Base-by-base conservation (phyloP, 192 early-diverging fungal genomes). In the Geranomyces michiganensis region DNA sequence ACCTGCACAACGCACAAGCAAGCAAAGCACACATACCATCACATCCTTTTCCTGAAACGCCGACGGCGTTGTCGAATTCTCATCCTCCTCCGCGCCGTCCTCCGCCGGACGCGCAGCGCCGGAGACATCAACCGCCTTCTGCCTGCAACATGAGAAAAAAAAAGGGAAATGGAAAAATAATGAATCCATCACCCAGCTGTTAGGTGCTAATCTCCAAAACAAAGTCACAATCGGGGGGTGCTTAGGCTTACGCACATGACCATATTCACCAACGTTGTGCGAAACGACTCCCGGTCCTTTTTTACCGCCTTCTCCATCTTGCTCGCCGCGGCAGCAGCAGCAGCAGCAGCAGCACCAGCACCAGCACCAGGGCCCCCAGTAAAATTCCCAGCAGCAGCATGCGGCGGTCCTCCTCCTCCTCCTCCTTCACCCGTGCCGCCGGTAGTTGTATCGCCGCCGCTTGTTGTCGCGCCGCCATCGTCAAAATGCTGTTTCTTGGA, bases 251-350 rank as follows among this genome's bases (percentile, higher is more conserved):
- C 68, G 62, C 70, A 85, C 86, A 88, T 88, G 17, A 88, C 78
- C 66, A 88, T 84, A 62, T 86, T 84, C 21, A 88, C 86, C 36
- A 88, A 47, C 4, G 79, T 81, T 22, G 82, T 87, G 21, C 86
- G 64, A 62, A 88, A 88, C n/a, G 73, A 73, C 49, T 88, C 86
- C 32, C 79, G 78, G 66, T 82, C 86, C 61, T 74, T 78, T 67
- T 88, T 88, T 0, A 72, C 44, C 29, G 63, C 70, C 68, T 78
- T 82, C 9, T 85, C 83, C 14, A 24, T 26, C 32, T 69, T 62
- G 13, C 27, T 45, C 17, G 66, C 6, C 65, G 31, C 19, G 17
- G 56, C n/a, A 13, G n/a, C n/a, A n/a, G n/a, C n/a, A n/a, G n/a
- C n/a, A n/a, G n/a, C n/a, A n/a, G 6, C 31, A 14, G 62, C 32